These are phyloP conservation scores for Dendrobium chrysotoxum DNA, from an alignment of 106 monocot species.

Conservation along the genomic window DNA sequence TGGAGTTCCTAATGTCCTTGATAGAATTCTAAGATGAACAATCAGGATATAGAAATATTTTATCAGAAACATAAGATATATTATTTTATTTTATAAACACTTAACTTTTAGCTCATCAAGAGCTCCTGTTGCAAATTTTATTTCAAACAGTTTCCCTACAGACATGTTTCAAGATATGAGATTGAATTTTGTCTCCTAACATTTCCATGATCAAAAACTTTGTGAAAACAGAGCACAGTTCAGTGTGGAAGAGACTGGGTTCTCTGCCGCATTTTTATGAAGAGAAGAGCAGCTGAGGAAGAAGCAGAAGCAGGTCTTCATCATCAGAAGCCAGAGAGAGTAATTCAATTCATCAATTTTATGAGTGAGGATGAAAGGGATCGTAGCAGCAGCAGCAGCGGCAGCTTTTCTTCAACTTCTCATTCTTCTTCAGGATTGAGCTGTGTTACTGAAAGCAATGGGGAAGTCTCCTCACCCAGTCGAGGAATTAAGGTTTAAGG, in stretches of 20 bases:
- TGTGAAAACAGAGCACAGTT: neutral
- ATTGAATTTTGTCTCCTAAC: neutral
- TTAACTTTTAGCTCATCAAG: too few species aligned
- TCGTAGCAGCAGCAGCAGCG: neutral
- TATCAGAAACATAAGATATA: too few species aligned
- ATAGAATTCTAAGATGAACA: too few species aligned
- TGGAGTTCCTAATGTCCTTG: too few species aligned
- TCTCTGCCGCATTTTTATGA: slow-evolving; percentile 70
- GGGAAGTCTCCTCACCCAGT: slow-evolving; percentile 7
- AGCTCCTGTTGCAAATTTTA: too few species aligned
- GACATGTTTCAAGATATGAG: neutral
- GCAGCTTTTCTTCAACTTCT: slow-evolving; percentile 1
- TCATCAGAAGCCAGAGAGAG: neutral
- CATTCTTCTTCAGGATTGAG: slow-evolving; percentile 23
- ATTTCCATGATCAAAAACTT: neutral
- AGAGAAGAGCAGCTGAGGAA: slow-evolving; percentile 32
- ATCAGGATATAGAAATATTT: too few species aligned
- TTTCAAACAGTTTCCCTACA: too few species aligned
- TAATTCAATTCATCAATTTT: slow-evolving; percentile 23
- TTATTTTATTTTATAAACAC: too few species aligned
- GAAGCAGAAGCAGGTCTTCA: slow-evolving; percentile 1
- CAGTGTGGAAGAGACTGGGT: slow-evolving; percentile 44
- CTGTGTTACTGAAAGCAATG: slow-evolving; percentile 34
- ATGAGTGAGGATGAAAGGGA: neutral
- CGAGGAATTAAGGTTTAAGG: neutral